Evolutionary conservation across 345 rosid species (phyloP).

Genomic region (Mangifera indica): DNA sequence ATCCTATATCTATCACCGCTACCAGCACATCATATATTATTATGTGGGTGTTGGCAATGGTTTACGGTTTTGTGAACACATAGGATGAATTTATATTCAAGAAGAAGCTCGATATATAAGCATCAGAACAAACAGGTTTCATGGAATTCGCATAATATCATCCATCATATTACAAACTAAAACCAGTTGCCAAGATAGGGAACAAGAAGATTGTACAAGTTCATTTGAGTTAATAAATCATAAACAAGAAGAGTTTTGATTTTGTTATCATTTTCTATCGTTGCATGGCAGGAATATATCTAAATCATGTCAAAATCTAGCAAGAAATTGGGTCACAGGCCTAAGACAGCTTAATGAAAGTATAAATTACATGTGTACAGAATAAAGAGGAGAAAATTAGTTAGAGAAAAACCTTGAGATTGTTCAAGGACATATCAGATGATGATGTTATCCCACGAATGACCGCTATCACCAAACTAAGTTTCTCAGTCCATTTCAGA

Average conservation of each 20-base stretch:
- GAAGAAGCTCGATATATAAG: too few species aligned
- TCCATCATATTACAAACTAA: not conserved
- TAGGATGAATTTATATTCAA: too few species aligned
- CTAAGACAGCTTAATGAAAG: not conserved
- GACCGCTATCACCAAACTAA: constrained; percentile 46
- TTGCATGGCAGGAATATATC: not conserved
- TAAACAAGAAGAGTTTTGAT: not conserved
- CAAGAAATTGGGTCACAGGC: not conserved
- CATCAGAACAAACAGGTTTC: not conserved
- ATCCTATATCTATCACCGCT: not conserved
- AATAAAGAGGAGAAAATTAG: not conserved
- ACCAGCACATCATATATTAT: not conserved
- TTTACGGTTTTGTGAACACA: too few species aligned
- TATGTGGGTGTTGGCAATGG: not conserved
- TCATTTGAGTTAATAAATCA: not conserved
- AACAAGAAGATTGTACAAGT: not conserved
- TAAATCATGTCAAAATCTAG: not conserved
- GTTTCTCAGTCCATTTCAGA: constrained; percentile 53
- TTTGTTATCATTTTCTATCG: not conserved
- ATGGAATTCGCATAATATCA: too few species aligned
- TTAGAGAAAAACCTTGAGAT: constrained; percentile 39
- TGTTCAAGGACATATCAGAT: constrained; percentile 33
- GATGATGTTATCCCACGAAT: constrained; percentile 61
- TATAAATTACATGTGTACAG: not conserved
- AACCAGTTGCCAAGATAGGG: not conserved